Evolutionary conservation across 345 rosid species (phyloP).

Genomic region (Eucalyptus melliodora): DNA sequence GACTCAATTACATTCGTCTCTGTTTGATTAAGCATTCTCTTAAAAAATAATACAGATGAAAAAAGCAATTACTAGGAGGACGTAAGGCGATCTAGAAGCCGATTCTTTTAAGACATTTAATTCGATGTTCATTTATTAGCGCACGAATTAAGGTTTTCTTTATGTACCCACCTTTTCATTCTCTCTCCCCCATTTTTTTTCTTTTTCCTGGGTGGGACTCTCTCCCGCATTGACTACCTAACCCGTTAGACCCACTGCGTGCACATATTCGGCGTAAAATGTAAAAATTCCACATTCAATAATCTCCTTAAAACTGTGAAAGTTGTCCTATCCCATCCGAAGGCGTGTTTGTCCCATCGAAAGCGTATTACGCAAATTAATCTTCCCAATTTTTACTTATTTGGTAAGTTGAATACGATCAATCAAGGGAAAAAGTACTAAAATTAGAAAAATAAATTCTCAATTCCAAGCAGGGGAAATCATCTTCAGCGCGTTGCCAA

Average conservation of each 20-base stretch:
- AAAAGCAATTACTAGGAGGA: neutral
- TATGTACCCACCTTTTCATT: neutral
- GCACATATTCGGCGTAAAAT: neutral
- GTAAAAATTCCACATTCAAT: neutral
- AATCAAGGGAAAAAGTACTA: neutral
- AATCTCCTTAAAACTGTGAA: neutral
- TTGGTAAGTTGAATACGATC: neutral
- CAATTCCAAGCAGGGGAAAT: neutral
- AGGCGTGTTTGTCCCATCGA: neutral
- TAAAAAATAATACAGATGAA: neutral
- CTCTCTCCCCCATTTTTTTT: neutral
- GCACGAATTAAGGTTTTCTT: neutral
- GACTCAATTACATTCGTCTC: neutral
- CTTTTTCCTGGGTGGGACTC: no score
- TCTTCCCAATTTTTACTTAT: neutral
- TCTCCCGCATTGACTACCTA: neutral
- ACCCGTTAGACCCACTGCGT: neutral
- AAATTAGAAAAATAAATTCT: neutral
- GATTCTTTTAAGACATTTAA: neutral
- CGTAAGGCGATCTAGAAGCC: neutral
- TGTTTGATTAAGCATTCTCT: neutral
- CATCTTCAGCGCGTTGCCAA: neutral
- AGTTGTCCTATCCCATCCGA: accelerated
- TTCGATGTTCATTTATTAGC: neutral
- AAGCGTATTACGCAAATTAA: neutral